Evolutionary conservation across 2,329 filamentous ascomycete species (phyloP).

Genomic region (Rhynchosporium secalis): DNA sequence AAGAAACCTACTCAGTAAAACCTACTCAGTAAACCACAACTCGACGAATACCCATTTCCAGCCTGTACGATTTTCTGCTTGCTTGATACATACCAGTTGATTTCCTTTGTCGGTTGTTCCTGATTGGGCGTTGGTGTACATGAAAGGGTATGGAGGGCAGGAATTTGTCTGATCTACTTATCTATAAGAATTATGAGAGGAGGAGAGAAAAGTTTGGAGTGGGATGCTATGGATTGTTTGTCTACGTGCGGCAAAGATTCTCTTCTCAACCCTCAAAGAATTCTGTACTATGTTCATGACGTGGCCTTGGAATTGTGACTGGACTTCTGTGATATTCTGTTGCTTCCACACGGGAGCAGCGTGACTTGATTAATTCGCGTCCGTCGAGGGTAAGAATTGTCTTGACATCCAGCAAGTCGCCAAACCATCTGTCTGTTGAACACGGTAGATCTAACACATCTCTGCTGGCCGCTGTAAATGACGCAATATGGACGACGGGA

Average conservation of each 20-base stretch:
- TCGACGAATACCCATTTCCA: background rate
- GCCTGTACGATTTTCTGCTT: background rate
- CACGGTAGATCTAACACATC: no score
- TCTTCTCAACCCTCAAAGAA: background rate
- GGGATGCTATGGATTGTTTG: background rate
- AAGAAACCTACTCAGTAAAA: slow-evolving; percentile 20
- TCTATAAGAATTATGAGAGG: slow-evolving; percentile 1
- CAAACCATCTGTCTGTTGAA: no score
- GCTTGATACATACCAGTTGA: background rate
- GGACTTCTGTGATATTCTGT: no score
- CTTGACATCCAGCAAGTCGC: no score
- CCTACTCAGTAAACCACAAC: background rate
- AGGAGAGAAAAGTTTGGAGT: background rate
- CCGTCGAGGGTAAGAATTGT: no score
- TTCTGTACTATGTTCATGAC: background rate
- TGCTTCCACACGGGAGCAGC: no score
- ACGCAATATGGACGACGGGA: no score
- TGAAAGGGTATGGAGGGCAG: background rate
- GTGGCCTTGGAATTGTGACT: no score
- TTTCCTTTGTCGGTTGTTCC: slow-evolving; percentile 13
- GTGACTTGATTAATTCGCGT: no score
- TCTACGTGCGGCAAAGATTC: slow-evolving; percentile 8
- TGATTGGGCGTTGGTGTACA: slow-evolving; percentile 2
- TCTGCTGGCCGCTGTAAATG: no score
- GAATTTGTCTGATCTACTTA: background rate